phyloP scores from a whole-genome alignment of 768 basidiomycete species.

The Phlebiopsis flavidoalba region DNA sequence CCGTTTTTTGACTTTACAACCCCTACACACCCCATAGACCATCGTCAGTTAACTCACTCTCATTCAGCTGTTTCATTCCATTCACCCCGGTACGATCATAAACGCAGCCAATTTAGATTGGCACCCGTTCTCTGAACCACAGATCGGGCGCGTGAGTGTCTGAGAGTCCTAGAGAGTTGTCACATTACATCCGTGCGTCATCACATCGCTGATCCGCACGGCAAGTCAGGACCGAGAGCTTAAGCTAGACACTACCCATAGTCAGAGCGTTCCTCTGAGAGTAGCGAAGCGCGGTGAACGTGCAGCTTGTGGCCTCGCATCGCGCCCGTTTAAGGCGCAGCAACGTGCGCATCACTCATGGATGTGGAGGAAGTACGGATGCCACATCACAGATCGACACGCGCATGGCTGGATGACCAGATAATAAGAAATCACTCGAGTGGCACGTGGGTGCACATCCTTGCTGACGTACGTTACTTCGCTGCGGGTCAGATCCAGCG shows the following conservation, averaged over 20 bases:
- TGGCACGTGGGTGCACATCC: background rate
- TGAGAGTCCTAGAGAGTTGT: slow-evolving; percentile 60
- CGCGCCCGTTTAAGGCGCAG: slow-evolving; percentile 63
- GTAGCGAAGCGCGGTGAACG: slow-evolving; percentile 78
- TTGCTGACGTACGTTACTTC: background rate
- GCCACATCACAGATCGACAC: slow-evolving; percentile 76
- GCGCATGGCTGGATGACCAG: slow-evolving; percentile 62
- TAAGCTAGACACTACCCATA: slow-evolving; percentile 53
- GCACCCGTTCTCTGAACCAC: slow-evolving; percentile 54
- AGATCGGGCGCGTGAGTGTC: slow-evolving; percentile 55
- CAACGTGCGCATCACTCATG: slow-evolving; percentile 65
- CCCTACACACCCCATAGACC: slow-evolving; percentile 44
- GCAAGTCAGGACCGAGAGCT: slow-evolving; percentile 11
- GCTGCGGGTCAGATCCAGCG: slow-evolving; percentile 49
- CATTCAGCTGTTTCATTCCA: no score
- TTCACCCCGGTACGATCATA: slow-evolving; percentile 75
- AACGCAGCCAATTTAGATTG: slow-evolving; percentile 69
- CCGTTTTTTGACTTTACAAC: background rate
- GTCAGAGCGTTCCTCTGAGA: slow-evolving; percentile 56
- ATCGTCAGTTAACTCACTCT: slow-evolving; percentile 74
- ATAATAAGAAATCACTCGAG: slow-evolving; percentile 34
- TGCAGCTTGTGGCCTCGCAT: slow-evolving; percentile 68
- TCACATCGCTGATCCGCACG: slow-evolving; percentile 25
- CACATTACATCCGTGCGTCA: slow-evolving; percentile 47
- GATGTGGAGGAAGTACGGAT: no score